Evolutionary conservation across 345 rosid species (phyloP), one percentile per base, ranked within the genome.

Genomic region (Noccaea bulbosa): DNA sequence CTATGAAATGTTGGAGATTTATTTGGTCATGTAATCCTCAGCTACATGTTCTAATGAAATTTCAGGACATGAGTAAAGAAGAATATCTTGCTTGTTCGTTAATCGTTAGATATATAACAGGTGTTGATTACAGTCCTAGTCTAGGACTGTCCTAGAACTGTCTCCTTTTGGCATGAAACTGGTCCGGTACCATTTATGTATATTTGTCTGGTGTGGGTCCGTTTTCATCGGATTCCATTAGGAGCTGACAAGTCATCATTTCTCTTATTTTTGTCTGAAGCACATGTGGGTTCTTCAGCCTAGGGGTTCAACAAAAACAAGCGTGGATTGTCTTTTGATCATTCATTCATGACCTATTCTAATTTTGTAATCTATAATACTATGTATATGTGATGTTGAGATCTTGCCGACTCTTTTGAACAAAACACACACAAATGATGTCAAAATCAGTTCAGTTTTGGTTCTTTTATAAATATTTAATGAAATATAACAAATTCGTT

Each of bases 171-270:
- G 50, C 63, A 67, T 53, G 41, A 54, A 43, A 54, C 22, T 33
- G 22, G 62, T 54, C 20, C n/a, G 46, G 37, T 20, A 27, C 30
- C 30, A 27, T 27, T 20, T 27, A 27, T 12, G 46, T 50, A 38
- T 33, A 48, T 20, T 50, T 66, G 5, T 66, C 14, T 51, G 14
- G 59, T 51, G 49, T 51, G 49, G 70, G 70, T 66, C 70, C 16
- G 17, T 15, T 67, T 53, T 67, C 62, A 67, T 53, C 46, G 64
- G 72, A 45, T 55, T 55, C 72, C 39, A 44, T 44, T 67, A 12
- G 27, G 27, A 32, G 52, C 75, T 62, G 69, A 62, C 75, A 33
- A 52, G 39, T 52, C 17, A 71, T 52, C 16, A 44, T 44, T 16
- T 52, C 20, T 44, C 55, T 62, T 44, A 3, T 45, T 38, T 56